Evolutionary conservation across 2,329 filamentous ascomycete genomes (phyloP).

Genomic region (Curvularia eragrostidis): DNA sequence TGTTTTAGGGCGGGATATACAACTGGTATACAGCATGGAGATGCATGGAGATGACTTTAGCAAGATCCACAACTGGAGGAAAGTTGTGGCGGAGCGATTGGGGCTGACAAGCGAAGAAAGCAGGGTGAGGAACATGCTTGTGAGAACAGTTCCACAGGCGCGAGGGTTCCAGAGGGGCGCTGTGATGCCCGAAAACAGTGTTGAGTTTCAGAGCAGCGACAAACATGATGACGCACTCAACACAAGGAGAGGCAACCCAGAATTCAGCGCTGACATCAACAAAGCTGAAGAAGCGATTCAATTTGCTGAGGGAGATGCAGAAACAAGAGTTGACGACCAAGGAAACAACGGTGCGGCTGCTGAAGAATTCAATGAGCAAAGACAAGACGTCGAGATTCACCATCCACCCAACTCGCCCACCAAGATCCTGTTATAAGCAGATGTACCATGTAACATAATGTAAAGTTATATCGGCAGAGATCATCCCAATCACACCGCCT

Average conservation of each 20-base stretch:
- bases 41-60: slow-evolving; percentile 37
- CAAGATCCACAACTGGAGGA: slow-evolving; percentile 44
- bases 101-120: slow-evolving; percentile 23
- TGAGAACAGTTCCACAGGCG: background rate
- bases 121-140: background rate
- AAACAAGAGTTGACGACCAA: background rate
- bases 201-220: background rate
- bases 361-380: background rate
- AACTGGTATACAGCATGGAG: slow-evolving; percentile 48
- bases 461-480: background rate
- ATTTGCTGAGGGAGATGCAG: background rate
- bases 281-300: background rate
- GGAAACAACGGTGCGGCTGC: background rate
- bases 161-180: background rate
- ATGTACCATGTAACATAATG: slow-evolving; percentile 1
- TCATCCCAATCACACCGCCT: background rate
- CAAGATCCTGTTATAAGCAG: background rate
- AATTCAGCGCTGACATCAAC: too few species aligned
- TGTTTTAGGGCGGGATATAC: slow-evolving; percentile 32
- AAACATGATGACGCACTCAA: background rate
- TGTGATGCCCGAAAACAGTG: background rate
- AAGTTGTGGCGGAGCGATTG: slow-evolving; percentile 37
- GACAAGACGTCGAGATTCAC: background rate
- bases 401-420: background rate
- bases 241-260: too few species aligned